Base-by-base conservation (phyloP, 192 early-diverging fungal species). In the Entomortierella chlamydospora region DNA sequence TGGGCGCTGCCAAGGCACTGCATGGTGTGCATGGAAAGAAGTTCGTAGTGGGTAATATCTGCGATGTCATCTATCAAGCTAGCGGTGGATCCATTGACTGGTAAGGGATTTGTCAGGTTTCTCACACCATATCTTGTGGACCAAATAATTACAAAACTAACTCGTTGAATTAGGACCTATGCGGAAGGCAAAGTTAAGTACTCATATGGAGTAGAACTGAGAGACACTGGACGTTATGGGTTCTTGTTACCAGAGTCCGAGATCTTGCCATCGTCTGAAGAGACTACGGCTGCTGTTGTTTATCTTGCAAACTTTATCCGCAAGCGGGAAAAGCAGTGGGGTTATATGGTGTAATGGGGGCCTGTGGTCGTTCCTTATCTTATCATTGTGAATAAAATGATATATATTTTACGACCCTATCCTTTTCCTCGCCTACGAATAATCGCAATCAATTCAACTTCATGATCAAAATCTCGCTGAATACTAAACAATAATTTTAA, bases 81-180 rank as follows among this genome's bases (percentile, higher is more conserved):
- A 70, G 57, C 20, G 78, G 76, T 37, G 76, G 76, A 37, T 79
- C 76, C 25, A 64, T 79, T 70, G 76, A 79, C 34, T 79, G 76
- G 76, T 79, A 60, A 43, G 57, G 33, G 5, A 2, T 3, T 1
- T 25, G 17, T 51, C 18, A 7, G 18, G 5, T 51, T 51, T 4
- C n/a, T n/a, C n/a, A n/a, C n/a, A n/a, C n/a, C n/a, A n/a, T n/a
- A n/a, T n/a, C n/a, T n/a, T n/a, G n/a, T n/a, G n/a, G n/a, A n/a
- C n/a, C n/a, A n/a, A n/a, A n/a, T n/a, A n/a, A n/a, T n/a, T n/a
- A n/a, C n/a, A n/a, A n/a, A n/a, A n/a, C n/a, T n/a, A n/a, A n/a
- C n/a, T n/a, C n/a, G n/a, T n/a, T n/a, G n/a, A n/a, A n/a, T n/a
- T 71, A 86, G 79, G 78, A 73, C 80, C 15, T 87, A 86, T 59